These are phyloP conservation scores for Bryum argenteum DNA, from an alignment of 225 moss, liverwort and hornwort species.

Conservation along the genomic window DNA sequence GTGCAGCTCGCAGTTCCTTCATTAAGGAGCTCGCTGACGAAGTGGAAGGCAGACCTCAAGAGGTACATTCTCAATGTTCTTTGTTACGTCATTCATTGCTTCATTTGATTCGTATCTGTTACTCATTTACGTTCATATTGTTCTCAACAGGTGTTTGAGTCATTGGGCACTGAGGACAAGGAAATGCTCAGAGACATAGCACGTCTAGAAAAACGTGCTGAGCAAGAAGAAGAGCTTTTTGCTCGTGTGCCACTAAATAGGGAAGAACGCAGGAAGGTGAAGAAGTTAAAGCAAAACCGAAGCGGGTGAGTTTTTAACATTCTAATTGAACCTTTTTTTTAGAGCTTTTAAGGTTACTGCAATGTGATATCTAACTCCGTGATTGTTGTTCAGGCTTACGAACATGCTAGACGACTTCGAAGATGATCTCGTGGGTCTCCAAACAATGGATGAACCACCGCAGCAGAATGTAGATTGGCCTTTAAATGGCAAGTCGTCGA, in stretches of 20 bases:
- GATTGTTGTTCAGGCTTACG: constrained; percentile 59
- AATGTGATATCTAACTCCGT: constrained; percentile 15
- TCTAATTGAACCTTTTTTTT: too few species aligned
- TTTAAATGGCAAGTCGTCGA: constrained; percentile 58
- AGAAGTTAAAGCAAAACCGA: constrained; percentile 74
- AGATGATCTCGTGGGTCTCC: constrained; percentile 83
- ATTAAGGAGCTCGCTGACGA: constrained; percentile 87
- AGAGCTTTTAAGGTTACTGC: background rate
- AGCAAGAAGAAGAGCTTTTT: constrained; percentile 94
- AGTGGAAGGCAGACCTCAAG: constrained; percentile 90
- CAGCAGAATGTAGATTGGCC: constrained; percentile 29
- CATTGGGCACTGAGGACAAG: constrained; percentile 72
- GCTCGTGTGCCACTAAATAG: constrained; percentile 87
- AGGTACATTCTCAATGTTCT: constrained; percentile 30
- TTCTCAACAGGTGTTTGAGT: constrained; percentile 61
- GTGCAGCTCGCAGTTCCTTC: constrained; percentile 84
- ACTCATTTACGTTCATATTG: constrained; percentile 15
- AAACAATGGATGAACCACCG: constrained; percentile 66
- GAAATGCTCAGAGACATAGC: constrained; percentile 84
- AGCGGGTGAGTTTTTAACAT: constrained; percentile 60
- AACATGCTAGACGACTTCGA: constrained; percentile 91
- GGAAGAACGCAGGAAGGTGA: constrained; percentile 86
- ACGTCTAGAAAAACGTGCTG: constrained; percentile 85
- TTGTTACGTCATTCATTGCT: background rate
- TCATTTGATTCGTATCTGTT: background rate